These are phyloP conservation scores for Monosporozyma aquatica DNA, from an alignment of 805 yeast species.

Conservation along the genomic window DNA sequence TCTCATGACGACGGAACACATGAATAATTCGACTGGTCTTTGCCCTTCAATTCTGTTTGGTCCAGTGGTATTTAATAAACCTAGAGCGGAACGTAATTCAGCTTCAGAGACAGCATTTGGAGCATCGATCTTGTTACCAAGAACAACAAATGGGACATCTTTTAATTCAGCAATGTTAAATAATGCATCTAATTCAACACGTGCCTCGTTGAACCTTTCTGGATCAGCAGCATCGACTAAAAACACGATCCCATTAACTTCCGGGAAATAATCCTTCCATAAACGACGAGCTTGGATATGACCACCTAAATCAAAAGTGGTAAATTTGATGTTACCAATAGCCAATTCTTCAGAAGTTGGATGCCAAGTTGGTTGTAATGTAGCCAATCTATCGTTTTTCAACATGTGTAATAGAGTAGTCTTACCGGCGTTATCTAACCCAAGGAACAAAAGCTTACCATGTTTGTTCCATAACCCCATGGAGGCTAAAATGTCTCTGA, in stretches of 20 bases:
- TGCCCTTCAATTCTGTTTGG: slow-evolving; percentile 59
- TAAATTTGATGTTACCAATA: slow-evolving; percentile 91
- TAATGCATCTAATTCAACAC: slow-evolving; percentile 87
- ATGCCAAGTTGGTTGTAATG: slow-evolving; percentile 94
- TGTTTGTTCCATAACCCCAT: slow-evolving; percentile 87
- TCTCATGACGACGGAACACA: slow-evolving; percentile 98
- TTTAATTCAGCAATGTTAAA: slow-evolving; percentile 86
- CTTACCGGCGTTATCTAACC: slow-evolving; percentile 97
- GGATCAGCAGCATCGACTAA: slow-evolving; percentile 96
- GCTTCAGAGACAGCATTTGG: slow-evolving; percentile 91
- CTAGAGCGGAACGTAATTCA: slow-evolving; percentile 84
- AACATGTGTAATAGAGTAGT: slow-evolving; percentile 81
- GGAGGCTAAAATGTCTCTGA: slow-evolving; percentile 69
- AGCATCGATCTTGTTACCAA: slow-evolving; percentile 95
- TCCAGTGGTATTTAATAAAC: slow-evolving; percentile 84
- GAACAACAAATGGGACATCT: slow-evolving; percentile 81
- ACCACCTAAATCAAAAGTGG: slow-evolving; percentile 98
- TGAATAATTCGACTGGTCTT: slow-evolving; percentile 91
- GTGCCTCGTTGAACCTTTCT: slow-evolving; percentile 89
- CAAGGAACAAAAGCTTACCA: slow-evolving; percentile 90
- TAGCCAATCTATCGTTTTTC: slow-evolving; percentile 93
- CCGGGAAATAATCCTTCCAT: slow-evolving; percentile 99
- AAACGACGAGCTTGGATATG: slow-evolving; percentile 98
- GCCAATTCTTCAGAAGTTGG: slow-evolving; percentile 98
- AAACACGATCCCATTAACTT: slow-evolving; percentile 94